Evolutionary conservation across 257 asterid genomes (phyloP), one percentile per base, ranked within the genome.

Genomic region (Capsicum pubescens): DNA sequence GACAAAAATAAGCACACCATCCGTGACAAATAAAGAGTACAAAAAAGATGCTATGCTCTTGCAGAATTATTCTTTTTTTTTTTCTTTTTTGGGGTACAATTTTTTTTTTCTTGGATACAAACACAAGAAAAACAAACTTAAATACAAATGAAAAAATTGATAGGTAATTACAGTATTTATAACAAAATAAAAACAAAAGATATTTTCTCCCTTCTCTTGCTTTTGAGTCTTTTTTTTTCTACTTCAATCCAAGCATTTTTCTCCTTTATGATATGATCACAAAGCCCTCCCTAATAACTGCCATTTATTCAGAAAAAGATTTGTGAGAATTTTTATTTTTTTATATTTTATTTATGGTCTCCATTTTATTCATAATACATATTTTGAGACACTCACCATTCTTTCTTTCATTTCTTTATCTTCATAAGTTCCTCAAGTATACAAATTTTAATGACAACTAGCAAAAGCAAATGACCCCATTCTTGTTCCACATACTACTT

Each of bases 131-230:
- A 69, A 80, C 74, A 84, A 83, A 82, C 87, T 90, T 88, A 92
- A 87, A 93, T 88, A 92, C 96, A 94, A 90, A 90, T 85, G 78
- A 88, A 94, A 92, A 92, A 93, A 90, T 87, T 83, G 92, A 91
- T 84, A 84, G 88, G 90, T 92, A 93, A 92, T 92, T 91, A 93
- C 97, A 94, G 93, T 93, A 92, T 91, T 94, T 88, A 90, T 90
- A 86, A 83, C 91, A 86, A 89, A 76, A 76, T 44, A 72, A 8
- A 66, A 52, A 88, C 91, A 82, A n/a, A 84, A 76, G 90, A 58
- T 76, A 76, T 70, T 59, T 70, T 83, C 74, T 66, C 35, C 60
- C 77, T 88, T 84, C 85, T 79, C 86, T 86, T 87, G 87, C 83
- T 78, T 91, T 52, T 70, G 61, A 36, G 21, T 67, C 46, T 35